phyloP scores from a whole-genome alignment of 176 grass and related monocot species.

The Ensete glaucum region DNA sequence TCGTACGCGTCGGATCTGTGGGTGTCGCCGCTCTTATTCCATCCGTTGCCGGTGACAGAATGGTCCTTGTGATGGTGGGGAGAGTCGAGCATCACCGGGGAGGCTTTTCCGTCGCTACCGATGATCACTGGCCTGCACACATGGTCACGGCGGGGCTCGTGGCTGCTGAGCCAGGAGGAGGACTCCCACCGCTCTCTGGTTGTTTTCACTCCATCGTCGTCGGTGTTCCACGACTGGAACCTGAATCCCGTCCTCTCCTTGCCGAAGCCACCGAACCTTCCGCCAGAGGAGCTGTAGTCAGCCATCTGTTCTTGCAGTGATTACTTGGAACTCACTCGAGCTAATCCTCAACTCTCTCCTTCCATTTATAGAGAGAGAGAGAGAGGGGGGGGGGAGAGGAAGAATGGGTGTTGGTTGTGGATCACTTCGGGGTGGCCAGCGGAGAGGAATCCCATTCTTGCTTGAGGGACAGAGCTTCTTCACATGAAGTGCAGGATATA shows the following conservation, averaged over 20 bases:
- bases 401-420: too few relatives aligned
- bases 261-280: background rate
- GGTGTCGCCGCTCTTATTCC: background rate
- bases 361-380: too few relatives aligned
- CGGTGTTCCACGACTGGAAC: background rate
- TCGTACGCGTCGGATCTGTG: background rate
- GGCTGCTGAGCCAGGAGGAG: background rate
- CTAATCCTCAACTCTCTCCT: background rate
- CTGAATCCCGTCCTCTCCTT: conserved; percentile 1
- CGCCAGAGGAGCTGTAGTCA: background rate
- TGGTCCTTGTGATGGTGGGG: background rate
- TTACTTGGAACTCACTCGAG: background rate
- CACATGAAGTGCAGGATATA: too few relatives aligned
- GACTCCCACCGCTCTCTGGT: background rate
- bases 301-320: background rate
- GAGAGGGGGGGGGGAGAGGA: too few relatives aligned
- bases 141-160: background rate
- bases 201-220: background rate
- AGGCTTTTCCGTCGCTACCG: conserved; percentile 9
- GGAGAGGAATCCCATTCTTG: too few relatives aligned
- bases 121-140: conserved; percentile 9
- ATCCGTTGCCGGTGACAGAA: background rate
- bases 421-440: too few relatives aligned
- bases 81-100: background rate
- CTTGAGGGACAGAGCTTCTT: too few relatives aligned